These are phyloP conservation scores for Candida nemodendra DNA, from an alignment of 805 yeast genomes.

Conservation along the genomic window DNA sequence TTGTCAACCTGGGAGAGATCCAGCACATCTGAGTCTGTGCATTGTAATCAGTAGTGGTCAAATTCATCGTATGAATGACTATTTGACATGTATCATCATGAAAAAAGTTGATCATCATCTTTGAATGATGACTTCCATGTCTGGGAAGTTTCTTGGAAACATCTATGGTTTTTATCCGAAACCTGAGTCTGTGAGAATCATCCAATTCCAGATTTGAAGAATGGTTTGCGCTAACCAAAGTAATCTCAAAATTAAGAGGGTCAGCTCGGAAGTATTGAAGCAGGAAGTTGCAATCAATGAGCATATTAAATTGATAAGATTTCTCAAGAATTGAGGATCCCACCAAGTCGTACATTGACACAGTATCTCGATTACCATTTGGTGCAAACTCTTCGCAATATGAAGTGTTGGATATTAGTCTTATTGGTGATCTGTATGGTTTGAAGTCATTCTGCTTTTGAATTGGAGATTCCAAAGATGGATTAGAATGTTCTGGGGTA, in stretches of 20 bases:
- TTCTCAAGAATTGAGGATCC: conserved; percentile 22
- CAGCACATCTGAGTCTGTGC: conserved; percentile 67
- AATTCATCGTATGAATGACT: conserved; percentile 58
- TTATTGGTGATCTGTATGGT: conserved; percentile 24
- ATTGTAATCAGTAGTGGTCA: conserved; percentile 52
- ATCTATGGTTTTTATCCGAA: conserved; percentile 25
- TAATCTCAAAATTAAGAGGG: conserved; percentile 19
- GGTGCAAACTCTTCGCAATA: conserved; percentile 22
- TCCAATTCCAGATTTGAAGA: conserved; percentile 34
- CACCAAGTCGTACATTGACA: conserved; percentile 27
- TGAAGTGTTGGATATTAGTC: conserved; percentile 24
- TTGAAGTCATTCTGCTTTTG: neutral
- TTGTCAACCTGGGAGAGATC: conserved; percentile 48
- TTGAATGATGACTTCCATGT: conserved; percentile 60
- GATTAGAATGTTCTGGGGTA: no score
- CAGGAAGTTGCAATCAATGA: conserved; percentile 30
- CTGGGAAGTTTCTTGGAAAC: conserved; percentile 29
- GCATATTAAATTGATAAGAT: conserved; percentile 35
- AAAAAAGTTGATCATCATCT: conserved; percentile 60
- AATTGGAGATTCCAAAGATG: no score
- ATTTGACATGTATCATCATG: conserved; percentile 46
- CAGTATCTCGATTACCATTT: conserved; percentile 26
- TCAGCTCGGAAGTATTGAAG: conserved; percentile 21
- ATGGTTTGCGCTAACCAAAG: conserved; percentile 34
- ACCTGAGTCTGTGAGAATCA: conserved; percentile 24